These are phyloP conservation scores for Diaporthe sp. DNA, from an alignment of 2,329 filamentous ascomycete genomes.

Conservation along the genomic window DNA sequence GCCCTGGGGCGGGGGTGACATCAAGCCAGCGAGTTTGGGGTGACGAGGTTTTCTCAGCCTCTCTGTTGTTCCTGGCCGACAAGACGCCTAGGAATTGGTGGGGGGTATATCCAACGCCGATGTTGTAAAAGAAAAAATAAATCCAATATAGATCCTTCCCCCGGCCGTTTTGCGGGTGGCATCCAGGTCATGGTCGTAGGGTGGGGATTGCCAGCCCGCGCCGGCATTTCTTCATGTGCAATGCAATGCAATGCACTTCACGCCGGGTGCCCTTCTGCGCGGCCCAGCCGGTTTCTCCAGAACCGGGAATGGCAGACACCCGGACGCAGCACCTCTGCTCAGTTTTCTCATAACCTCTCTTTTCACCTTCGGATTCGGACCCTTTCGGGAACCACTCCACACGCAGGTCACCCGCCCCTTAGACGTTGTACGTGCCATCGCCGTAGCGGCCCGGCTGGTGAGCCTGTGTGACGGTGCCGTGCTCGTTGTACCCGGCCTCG, in stretches of 20 bases:
- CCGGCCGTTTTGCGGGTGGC: neutral
- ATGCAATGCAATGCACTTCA: no score
- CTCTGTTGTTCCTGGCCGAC: slow-evolving; percentile 13
- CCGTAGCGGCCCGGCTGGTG: slow-evolving; percentile 23
- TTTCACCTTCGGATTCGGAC: no score
- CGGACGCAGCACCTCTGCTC: neutral
- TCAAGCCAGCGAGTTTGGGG: neutral
- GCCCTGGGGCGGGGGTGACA: neutral
- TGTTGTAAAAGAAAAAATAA: neutral
- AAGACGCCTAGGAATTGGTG: neutral
- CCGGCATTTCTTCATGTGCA: neutral
- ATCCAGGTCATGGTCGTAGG: neutral
- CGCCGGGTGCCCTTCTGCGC: neutral
- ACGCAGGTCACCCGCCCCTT: neutral
- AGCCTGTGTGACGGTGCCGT: slow-evolving; percentile 42
- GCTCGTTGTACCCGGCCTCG: slow-evolving; percentile 47
- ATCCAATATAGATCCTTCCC: neutral
- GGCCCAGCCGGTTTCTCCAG: slow-evolving; percentile 21
- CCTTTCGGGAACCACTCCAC: no score
- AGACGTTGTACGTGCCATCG: slow-evolving; percentile 41
- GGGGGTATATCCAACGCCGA: slow-evolving; percentile 39
- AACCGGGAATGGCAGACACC: slow-evolving; percentile 26
- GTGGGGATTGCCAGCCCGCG: slow-evolving; percentile 1
- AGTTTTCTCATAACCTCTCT: neutral
- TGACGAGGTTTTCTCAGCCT: neutral